phyloP scores from a whole-genome alignment of 2,329 filamentous ascomycete genomes.

The Magnaporthiopsis incrustans region DNA sequence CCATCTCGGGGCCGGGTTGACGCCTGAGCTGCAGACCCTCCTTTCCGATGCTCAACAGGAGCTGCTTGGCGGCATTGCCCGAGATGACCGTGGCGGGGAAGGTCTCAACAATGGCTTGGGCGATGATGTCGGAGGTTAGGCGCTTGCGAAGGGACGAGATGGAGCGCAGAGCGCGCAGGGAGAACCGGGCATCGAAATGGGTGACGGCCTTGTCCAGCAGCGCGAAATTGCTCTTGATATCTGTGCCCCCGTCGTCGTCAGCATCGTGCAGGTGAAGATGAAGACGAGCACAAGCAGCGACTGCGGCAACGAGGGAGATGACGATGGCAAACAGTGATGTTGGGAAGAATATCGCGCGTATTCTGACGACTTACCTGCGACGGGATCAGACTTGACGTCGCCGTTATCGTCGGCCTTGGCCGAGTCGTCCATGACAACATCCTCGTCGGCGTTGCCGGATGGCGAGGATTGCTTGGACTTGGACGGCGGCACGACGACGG shows the following conservation, averaged over 20 bases:
- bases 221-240: slow-evolving; percentile 90
- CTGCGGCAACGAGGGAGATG: neutral
- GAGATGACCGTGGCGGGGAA: slow-evolving; percentile 57
- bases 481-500: slow-evolving; percentile 67
- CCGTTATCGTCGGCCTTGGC: slow-evolving; percentile 34
- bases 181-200: slow-evolving; percentile 91
- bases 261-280: slow-evolving; percentile 4
- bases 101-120: slow-evolving; percentile 72
- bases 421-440: slow-evolving; percentile 62
- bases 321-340: neutral
- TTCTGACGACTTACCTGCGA: slow-evolving; percentile 42
- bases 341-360: neutral
- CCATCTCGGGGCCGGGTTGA: slow-evolving; percentile 57
- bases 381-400: slow-evolving; percentile 52
- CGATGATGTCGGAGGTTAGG: slow-evolving; percentile 72
- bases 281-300: neutral
- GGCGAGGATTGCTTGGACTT: slow-evolving; percentile 53
- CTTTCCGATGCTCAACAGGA: slow-evolving; percentile 63
- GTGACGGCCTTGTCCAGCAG: slow-evolving; percentile 86
- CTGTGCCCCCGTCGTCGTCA: slow-evolving; percentile 37
- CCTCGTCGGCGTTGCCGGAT: slow-evolving; percentile 55
- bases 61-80: slow-evolving; percentile 57
- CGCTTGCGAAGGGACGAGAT: slow-evolving; percentile 95
- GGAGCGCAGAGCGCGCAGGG: slow-evolving; percentile 84
- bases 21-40: slow-evolving; percentile 56